phyloP scores from a whole-genome alignment of 345 rosid species.

The Geranium brycei region DNA sequence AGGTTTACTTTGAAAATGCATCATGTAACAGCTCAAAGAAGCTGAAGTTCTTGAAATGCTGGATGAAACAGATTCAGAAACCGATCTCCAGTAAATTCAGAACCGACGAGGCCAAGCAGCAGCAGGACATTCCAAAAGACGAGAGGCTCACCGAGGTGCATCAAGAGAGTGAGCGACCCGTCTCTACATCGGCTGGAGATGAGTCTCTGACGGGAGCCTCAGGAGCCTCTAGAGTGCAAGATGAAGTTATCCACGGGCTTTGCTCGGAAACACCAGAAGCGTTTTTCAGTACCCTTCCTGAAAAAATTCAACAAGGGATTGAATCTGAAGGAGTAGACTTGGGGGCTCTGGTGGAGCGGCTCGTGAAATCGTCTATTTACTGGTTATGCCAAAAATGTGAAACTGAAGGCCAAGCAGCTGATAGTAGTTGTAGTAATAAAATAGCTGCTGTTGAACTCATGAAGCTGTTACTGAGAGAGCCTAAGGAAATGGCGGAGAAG shows the following conservation, averaged over 20 bases:
- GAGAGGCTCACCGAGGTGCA: conserved; percentile 20
- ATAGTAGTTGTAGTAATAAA: conserved; percentile 14
- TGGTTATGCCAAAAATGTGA: conserved; percentile 51
- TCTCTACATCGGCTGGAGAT: conserved; percentile 47
- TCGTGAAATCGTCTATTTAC: conserved; percentile 48
- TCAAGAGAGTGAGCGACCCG: conserved; percentile 38
- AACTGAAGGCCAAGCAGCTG: conserved; percentile 21
- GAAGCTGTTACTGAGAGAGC: conserved; percentile 52
- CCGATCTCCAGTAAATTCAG: conserved; percentile 19
- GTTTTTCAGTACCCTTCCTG: conserved; percentile 45
- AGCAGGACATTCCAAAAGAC: conserved; percentile 24
- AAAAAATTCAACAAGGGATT: conserved; percentile 58
- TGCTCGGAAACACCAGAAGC: conserved; percentile 37
- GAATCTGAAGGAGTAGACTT: conserved; percentile 65
- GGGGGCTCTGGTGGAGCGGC: conserved; percentile 64
- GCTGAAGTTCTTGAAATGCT: conserved; percentile 74
- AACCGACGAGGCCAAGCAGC: conserved; percentile 17
- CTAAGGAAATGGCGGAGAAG: conserved; percentile 48
- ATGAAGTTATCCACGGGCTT: conserved; percentile 29
- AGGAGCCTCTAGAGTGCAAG: conserved; percentile 41
- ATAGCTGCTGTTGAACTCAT: conserved; percentile 35
- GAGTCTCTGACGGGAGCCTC: conserved; percentile 43
- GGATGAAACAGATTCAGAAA: conserved; percentile 70
- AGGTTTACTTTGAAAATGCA: conserved; percentile 36
- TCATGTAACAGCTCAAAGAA: conserved; percentile 47